Evolutionary conservation across 139 green algal species (phyloP), one percentile per base, ranked within the genome.

Genomic region (Cymbomonas tetramitiformis): DNA sequence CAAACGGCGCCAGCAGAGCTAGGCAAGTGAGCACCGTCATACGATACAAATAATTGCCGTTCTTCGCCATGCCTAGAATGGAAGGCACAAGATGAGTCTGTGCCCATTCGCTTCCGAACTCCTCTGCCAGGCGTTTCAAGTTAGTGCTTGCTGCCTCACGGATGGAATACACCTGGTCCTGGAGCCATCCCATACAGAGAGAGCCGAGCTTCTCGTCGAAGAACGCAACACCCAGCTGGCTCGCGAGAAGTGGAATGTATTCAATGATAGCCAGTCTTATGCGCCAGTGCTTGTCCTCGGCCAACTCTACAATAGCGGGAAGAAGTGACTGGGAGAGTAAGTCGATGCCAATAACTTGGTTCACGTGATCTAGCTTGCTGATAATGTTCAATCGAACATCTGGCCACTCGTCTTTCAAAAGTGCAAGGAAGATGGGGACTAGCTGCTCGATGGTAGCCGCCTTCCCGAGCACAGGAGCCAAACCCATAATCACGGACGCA

Each of bases 381-480:
- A 99, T 98, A 56, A 99, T 89, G 51, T 95, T 95, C 19, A 99
- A 79, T 7, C 92, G 74, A 39, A 96, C 92, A 18, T 99, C 92
- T 10, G 92, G 86, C 48, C 77, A 93, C 23, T 88, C 81, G 58
- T 98, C 91, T 60, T 89, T 90, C 3, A 98, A 82, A 49, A 98
- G 69, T 24, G 72, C 65, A 26, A 98, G 74, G 66, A 96, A 94
- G 3, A 95, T 76, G 2, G 92, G 92, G 47, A 98, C 72, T 38
- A 99, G 75, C 52, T 94, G 75, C 38, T 94, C 81, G 31, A 95
- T 90, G 1, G 89, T 96, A 5, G 21, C 6, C 25, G 66, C 69
- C 68, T 88, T 87, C 46, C 78, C 81, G 26, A 97, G 69, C 25
- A 86, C 56, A 8, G 92, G 88, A 9, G 92, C 86, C 30, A 98